Percentiles rank a stretch among this genome's conserved stretches.
phyloP scores from a whole-genome alignment of 768 basidiomycete genomes.

The Kwoniella newhampshirensis region DNA sequence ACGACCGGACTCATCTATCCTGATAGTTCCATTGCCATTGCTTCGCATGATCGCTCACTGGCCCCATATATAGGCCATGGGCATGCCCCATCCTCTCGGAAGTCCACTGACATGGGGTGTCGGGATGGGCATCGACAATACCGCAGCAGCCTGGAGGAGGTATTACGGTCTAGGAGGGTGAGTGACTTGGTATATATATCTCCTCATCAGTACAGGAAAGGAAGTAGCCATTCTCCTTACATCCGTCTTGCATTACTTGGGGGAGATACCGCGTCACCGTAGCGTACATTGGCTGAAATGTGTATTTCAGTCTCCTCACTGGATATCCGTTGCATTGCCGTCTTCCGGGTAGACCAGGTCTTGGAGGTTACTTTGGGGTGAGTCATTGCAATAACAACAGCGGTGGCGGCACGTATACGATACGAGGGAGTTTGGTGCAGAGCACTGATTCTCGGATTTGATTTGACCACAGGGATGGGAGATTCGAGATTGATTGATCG shows the following conservation, averaged over 20 bases:
- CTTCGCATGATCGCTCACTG: not conserved
- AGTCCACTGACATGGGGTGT: conserved; percentile 33
- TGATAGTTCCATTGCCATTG: no score
- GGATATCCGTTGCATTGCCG: conserved; percentile 34
- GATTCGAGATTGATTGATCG: no score
- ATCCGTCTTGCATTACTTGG: not conserved
- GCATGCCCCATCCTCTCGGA: conserved; percentile 42
- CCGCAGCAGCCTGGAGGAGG: conserved; percentile 43
- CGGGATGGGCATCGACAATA: conserved; percentile 43
- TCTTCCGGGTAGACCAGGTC: conserved; percentile 35
- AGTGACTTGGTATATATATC: not conserved
- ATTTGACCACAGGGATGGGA: no score
- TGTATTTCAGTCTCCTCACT: conserved; percentile 28
- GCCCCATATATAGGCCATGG: conserved; percentile 30
- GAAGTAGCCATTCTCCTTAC: not conserved
- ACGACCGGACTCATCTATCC: no score
- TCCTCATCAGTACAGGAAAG: not conserved
- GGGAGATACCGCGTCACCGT: no score
- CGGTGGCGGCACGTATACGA: no score
- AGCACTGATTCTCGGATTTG: no score
- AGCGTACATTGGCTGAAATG: not conserved
- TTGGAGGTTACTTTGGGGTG: conserved; percentile 46
- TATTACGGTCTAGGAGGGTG: conserved; percentile 43
- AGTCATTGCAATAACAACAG: no score
- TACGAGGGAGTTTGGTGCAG: no score